These are phyloP conservation scores for Fusarium keratoplasticum DNA, from an alignment of 2,329 filamentous ascomycete species.

Conservation along the genomic window DNA sequence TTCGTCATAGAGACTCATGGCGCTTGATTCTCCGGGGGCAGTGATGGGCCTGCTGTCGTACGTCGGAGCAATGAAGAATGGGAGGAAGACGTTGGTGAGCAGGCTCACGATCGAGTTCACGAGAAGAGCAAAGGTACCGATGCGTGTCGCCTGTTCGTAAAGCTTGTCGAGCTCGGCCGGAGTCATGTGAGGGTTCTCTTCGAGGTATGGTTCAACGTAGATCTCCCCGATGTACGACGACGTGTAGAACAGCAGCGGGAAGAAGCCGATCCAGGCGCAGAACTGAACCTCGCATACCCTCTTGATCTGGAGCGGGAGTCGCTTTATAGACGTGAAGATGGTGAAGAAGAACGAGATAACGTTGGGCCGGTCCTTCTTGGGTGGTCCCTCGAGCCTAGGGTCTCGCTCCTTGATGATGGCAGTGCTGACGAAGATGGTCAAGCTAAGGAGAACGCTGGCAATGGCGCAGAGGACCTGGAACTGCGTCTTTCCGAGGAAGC, in stretches of 20 bases:
- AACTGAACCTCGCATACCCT: constrained; percentile 86
- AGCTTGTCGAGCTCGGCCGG: constrained; percentile 80
- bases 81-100: constrained; percentile 82
- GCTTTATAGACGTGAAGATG: constrained; percentile 80
- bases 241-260: constrained; percentile 94
- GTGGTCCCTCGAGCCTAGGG: constrained; percentile 76
- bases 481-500: constrained; percentile 87
- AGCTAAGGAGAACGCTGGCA: constrained; percentile 77
- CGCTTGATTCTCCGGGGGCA: constrained; percentile 48
- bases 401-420: constrained; percentile 80
- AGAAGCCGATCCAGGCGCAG: constrained; percentile 95
- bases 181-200: constrained; percentile 81
- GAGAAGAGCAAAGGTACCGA: constrained; percentile 90
- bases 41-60: constrained; percentile 66
- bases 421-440: constrained; percentile 79
- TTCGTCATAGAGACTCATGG: constrained; percentile 44
- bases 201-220: constrained; percentile 85
- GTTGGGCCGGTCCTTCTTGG: constrained; percentile 70
- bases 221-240: constrained; percentile 95
- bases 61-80: constrained; percentile 85
- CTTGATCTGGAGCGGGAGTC: constrained; percentile 83
- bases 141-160: constrained; percentile 86
- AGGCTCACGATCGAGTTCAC: constrained; percentile 90
- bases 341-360: constrained; percentile 82
- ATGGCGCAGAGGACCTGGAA: constrained; percentile 94